These are phyloP conservation scores for Nitzschia putrida DNA, from an alignment of 108 stramenopile species.

Conservation along the genomic window DNA sequence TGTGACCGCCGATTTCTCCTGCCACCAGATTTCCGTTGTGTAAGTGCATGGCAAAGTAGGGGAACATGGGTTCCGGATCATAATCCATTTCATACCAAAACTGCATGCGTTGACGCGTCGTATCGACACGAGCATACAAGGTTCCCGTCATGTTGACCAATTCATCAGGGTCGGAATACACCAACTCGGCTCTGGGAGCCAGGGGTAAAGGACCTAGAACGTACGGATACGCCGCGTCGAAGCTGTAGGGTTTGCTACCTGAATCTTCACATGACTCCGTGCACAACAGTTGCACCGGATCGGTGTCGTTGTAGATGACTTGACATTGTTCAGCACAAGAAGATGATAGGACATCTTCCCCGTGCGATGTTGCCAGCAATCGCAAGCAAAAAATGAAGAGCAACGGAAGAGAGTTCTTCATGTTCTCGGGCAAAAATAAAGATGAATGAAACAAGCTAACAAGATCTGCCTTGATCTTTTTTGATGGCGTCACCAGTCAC, in stretches of 20 bases:
- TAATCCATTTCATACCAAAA: background rate
- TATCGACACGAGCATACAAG: background rate
- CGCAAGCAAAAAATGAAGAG: no score
- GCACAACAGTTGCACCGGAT: no score
- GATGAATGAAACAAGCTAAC: no score
- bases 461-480: no score
- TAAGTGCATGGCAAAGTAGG: conserved; percentile 8
- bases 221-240: background rate
- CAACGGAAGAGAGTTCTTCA: no score
- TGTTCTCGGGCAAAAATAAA: no score
- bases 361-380: no score
- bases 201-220: background rate
- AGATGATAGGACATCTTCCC: no score
- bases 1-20: conserved; percentile 4
- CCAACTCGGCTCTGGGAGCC: background rate
- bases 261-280: no score
- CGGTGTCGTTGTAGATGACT: no score
- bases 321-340: no score
- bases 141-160: conserved; percentile 5
- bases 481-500: no score
- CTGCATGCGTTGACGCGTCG: background rate
- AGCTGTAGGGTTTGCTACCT: background rate
- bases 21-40: background rate
- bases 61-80: conserved; percentile 1
- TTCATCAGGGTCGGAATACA: background rate